Percentiles rank a stretch among this genome's conserved stretches.
phyloP scores from a whole-genome alignment of 2,329 filamentous ascomycete genomes.

The Apiospora arundinis region DNA sequence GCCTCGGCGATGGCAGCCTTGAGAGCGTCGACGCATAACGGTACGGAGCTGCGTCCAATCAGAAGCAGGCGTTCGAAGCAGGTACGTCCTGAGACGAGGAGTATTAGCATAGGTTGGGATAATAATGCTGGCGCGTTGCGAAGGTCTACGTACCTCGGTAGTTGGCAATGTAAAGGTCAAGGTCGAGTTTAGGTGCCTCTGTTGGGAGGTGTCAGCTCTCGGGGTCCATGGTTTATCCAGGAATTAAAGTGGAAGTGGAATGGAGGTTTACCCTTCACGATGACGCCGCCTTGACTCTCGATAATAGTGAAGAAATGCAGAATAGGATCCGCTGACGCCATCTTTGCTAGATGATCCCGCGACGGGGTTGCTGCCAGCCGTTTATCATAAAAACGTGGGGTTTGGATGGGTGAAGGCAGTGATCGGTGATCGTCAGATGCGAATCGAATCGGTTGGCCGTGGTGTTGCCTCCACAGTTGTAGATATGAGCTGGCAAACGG shows the following conservation, averaged over 20 bases:
- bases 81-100: slow-evolving; percentile 69
- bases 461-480: not conserved
- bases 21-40: slow-evolving; percentile 80
- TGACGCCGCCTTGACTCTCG: slow-evolving; percentile 50
- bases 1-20: slow-evolving; percentile 78
- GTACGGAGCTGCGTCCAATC: slow-evolving; percentile 79
- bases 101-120: slow-evolving; percentile 23
- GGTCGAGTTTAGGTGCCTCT: slow-evolving; percentile 87
- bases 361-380: not conserved
- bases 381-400: not conserved
- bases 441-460: not conserved
- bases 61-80: slow-evolving; percentile 80
- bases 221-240: not conserved
- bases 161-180: slow-evolving; percentile 89
- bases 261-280: slow-evolving; percentile 54
- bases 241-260: not conserved
- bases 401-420: not conserved
- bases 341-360: slow-evolving; percentile 1
- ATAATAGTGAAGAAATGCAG: slow-evolving; percentile 52
- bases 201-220: not conserved
- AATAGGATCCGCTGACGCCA: slow-evolving; percentile 18
- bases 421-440: not conserved
- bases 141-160: slow-evolving; percentile 71
- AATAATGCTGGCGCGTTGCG: not conserved
- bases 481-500: not conserved